phyloP scores from a whole-genome alignment of 495 filamentous ascomycete genomes.

The Tuber borchii region DNA sequence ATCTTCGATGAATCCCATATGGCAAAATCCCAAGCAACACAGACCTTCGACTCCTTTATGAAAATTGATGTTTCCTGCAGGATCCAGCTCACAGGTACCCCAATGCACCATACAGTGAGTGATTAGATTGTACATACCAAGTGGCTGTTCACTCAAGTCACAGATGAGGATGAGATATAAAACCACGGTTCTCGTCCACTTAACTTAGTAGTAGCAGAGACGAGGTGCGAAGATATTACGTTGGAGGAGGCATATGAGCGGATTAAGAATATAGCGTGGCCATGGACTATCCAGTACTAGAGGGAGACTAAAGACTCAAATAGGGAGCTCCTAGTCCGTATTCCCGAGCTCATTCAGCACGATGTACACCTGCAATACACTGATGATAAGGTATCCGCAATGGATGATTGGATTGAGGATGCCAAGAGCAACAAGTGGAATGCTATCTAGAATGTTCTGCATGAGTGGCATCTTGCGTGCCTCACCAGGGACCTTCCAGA shows the following conservation, averaged over 20 bases:
- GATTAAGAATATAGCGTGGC: not conserved
- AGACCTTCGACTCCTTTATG: not conserved
- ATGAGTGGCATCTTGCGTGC: not conserved
- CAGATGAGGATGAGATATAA: not conserved
- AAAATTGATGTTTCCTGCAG: too few relatives aligned
- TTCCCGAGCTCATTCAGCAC: not conserved
- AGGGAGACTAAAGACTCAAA: not conserved
- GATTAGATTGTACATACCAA: not conserved
- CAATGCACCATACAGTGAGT: too few relatives aligned
- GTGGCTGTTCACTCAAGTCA: not conserved
- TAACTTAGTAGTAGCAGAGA: not conserved
- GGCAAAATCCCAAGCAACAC: not conserved
- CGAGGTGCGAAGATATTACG: not conserved
- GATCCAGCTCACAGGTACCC: too few relatives aligned
- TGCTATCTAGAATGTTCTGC: not conserved
- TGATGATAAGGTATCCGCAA: too few relatives aligned
- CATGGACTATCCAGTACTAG: constrained; percentile 4
- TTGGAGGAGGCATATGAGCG: not conserved
- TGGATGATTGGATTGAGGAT: not conserved
- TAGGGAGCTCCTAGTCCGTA: not conserved
- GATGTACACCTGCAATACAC: not conserved
- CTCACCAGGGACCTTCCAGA: not conserved
- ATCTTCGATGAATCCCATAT: constrained; percentile 11
- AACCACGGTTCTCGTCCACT: not conserved
- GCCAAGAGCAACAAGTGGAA: not conserved